phyloP scores from a whole-genome alignment of 148 eudicot species.

The Simmondsia chinensis region DNA sequence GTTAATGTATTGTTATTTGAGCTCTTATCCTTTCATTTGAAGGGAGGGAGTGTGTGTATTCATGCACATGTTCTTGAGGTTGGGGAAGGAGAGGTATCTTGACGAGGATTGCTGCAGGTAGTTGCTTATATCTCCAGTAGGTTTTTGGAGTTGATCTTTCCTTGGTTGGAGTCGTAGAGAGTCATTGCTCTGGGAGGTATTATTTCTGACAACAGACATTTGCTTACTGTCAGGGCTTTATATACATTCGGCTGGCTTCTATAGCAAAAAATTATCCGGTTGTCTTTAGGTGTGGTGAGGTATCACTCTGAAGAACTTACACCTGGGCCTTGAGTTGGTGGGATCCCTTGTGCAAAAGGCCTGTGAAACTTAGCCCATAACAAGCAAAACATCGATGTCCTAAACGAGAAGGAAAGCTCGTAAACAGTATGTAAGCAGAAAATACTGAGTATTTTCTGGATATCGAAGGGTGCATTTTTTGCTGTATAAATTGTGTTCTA shows the following conservation, averaged over 20 bases:
- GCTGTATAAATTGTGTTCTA: not conserved
- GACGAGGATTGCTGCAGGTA: conserved; percentile 23
- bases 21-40: conserved; percentile 17
- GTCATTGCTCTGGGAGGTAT: conserved; percentile 25
- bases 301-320: conserved; percentile 22
- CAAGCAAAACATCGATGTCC: conserved; percentile 17
- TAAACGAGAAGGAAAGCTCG: conserved; percentile 19
- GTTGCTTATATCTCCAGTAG: conserved; percentile 24
- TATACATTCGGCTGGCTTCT: conserved; percentile 26
- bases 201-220: conserved; percentile 29
- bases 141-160: conserved; percentile 26
- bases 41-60: conserved; percentile 17
- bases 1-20: conserved; percentile 11
- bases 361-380: conserved; percentile 23
- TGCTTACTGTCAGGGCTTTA: conserved; percentile 29
- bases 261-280: conserved; percentile 22
- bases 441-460: conserved; percentile 11
- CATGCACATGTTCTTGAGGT: conserved; percentile 16
- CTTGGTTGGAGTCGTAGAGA: conserved; percentile 26
- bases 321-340: conserved; percentile 29
- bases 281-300: conserved; percentile 28
- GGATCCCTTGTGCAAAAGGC: conserved; percentile 19
- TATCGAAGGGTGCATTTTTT: conserved; percentile 8
- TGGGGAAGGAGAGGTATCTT: conserved; percentile 23
- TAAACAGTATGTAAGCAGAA: conserved; percentile 17